Base-by-base conservation (phyloP, 2,329 filamentous ascomycete species). In the Aaosphaeria pasadenensis region DNA sequence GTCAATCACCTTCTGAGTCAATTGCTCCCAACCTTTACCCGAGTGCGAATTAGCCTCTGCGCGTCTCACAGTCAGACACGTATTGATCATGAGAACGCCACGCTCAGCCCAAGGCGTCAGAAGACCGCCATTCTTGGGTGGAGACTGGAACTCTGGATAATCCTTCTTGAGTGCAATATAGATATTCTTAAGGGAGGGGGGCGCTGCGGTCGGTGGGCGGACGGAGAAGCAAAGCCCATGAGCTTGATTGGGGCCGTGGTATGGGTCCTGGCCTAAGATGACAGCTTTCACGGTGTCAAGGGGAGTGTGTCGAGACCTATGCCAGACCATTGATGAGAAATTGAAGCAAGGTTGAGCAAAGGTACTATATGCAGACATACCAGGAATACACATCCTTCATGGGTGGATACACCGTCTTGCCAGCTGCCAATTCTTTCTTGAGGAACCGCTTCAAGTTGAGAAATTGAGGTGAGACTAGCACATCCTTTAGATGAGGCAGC, bases 171-270 rank as follows among this genome's bases (percentile, higher is more conserved):
- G 82, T 7, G 85, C 87, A 39, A 80, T 91, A 77, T 95, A 99
- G 75, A 99, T 96, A 74, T 99, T 99, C 60, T 84, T 83, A 11
- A 99, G 84, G 1, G 90, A 96, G 0, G 92, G 91, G 0, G 94
- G 94, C 1, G 92, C 90, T 4, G 83, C 83, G 0, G 90, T 95
- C 0, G 94, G 94, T 3, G 92, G 86, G 7, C 89, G 88, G 47
- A 97, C 91, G 42, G 90, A 96, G 79, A 99, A 99, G 67, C 89
- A 92, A 50, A 99, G 85, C 39, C 94, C 94, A 71, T 97, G 94
- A 44, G 94, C 94, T 77, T 99, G 94, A 71, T 95, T 95, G 69
- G 84, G 71, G 69, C 95, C 95, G 76, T 99, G 94, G 71, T 99
- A 99, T 3, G 94, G 94, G 69, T 99, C 94, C 75, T 99, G 94